Percentiles rank a stretch among this genome's conserved stretches.
phyloP scores from a whole-genome alignment of 306 rosid genomes.

The Trifolium dubium region DNA sequence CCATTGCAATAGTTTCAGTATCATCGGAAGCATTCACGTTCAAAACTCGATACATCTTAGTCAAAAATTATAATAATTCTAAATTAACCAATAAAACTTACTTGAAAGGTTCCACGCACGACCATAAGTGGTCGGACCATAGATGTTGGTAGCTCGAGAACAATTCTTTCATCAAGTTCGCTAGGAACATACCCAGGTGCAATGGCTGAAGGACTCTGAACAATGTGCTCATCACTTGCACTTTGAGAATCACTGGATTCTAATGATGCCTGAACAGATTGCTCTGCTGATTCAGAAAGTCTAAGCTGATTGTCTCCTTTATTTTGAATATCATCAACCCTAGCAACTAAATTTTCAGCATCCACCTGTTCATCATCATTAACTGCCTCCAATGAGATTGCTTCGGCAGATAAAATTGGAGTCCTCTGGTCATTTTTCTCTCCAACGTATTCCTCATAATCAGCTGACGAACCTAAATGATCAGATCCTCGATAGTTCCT shows the following conservation, averaged over 20 bases:
- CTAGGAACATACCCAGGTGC: constrained; percentile 88
- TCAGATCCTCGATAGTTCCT: constrained; percentile 88
- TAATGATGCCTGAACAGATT: constrained; percentile 50
- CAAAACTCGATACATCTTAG: constrained; percentile 8
- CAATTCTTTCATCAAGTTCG: constrained; percentile 87
- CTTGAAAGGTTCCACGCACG: constrained; percentile 83
- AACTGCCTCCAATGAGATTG: constrained; percentile 69
- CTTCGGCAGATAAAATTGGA: constrained; percentile 80
- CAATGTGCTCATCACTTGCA: constrained; percentile 61
- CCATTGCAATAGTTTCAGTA: constrained; percentile 1
- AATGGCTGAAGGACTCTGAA: constrained; percentile 63
- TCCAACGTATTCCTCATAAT: constrained; percentile 61
- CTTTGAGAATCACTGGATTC: constrained; percentile 56
- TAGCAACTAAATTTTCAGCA: constrained; percentile 57
- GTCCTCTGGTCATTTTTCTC: constrained; percentile 57
- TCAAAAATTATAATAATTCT: constrained; percentile 25
- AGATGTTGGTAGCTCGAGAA: constrained; percentile 82
- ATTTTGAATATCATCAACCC: constrained; percentile 50
- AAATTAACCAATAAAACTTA: constrained; percentile 47
- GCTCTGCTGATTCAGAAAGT: constrained; percentile 59
- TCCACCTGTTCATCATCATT: constrained; percentile 75
- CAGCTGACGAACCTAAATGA: constrained; percentile 88
- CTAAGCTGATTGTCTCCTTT: constrained; percentile 51
- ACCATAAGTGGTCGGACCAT: constrained; percentile 94
- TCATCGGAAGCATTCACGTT: constrained; percentile 16